A percentile compares a stretch with the other conserved stretches of the same genome.
Conservation (phyloP, 2,329 filamentous ascomycete genomes). For the Fusarium acutatum region DNA sequence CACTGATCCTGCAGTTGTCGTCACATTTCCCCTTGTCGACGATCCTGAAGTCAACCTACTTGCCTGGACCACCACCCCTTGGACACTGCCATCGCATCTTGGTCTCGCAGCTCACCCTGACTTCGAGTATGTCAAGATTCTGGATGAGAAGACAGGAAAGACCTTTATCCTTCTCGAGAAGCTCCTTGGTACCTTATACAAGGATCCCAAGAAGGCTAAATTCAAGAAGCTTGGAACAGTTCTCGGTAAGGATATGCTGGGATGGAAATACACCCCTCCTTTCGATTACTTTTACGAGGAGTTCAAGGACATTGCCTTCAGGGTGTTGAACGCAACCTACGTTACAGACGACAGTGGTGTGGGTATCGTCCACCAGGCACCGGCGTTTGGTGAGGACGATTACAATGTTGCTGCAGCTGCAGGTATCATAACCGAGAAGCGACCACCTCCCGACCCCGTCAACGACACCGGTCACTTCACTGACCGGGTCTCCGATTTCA, state of each 20-base stretch:
- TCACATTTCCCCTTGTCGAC: constrained; percentile 84
- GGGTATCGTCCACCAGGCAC: constrained; percentile 92
- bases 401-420: constrained; percentile 81
- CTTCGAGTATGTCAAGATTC: constrained; percentile 88
- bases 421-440: constrained; percentile 79
- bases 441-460: constrained; percentile 89
- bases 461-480: constrained; percentile 85
- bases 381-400: constrained; percentile 96
- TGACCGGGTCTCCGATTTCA: constrained; percentile 79
- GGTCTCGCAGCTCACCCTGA: constrained; percentile 80
- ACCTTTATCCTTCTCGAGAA: constrained; percentile 87
- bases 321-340: constrained; percentile 83
- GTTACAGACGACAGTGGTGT: constrained; percentile 91
- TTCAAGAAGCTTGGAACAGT: constrained; percentile 83
- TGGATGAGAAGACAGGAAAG: constrained; percentile 82
- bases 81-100: constrained; percentile 86
- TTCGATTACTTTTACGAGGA: constrained; percentile 92
- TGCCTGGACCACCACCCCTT: constrained; percentile 89
- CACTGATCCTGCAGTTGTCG: constrained; percentile 88
- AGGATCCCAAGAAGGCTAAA: constrained; percentile 95
- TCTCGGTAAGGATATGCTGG: constrained; percentile 84
- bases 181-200: constrained; percentile 84
- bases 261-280: constrained; percentile 87
- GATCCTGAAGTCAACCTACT: constrained; percentile 80
- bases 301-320: constrained; percentile 86